These are phyloP conservation scores for Dujonia santamariae DNA, from an alignment of 1,139 yeast genomes.

Conservation along the genomic window DNA sequence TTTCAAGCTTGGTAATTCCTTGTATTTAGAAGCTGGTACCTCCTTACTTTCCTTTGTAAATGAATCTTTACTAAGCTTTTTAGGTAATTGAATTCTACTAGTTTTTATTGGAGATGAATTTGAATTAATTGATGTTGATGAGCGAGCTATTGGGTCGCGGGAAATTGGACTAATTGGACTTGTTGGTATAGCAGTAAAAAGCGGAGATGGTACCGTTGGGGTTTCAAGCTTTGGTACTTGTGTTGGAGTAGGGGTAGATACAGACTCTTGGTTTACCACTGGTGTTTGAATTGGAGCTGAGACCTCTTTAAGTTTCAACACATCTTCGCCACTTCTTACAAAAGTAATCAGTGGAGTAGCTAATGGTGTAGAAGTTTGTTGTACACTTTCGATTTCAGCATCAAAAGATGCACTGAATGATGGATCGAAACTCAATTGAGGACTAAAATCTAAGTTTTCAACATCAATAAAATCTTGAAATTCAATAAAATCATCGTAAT, in stretches of 20 bases:
- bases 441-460: constrained; percentile 38
- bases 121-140: too few species aligned
- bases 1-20: neutral
- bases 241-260: too few species aligned
- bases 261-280: too few species aligned
- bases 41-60: constrained; percentile 1
- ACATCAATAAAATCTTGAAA: constrained; percentile 66
- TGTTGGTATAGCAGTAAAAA: too few species aligned
- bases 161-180: too few species aligned
- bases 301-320: too few species aligned
- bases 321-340: too few species aligned
- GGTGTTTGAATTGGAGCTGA: too few species aligned
- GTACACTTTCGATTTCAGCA: neutral
- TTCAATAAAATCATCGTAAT: constrained; percentile 45
- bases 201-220: too few species aligned
- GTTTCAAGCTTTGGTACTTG: too few species aligned
- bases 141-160: too few species aligned
- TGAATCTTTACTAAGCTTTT: constrained; percentile 1
- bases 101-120: neutral
- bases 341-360: too few species aligned
- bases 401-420: constrained; percentile 2
- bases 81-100: constrained; percentile 2
- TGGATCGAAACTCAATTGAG: constrained; percentile 5
- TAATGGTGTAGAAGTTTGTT: constrained; percentile 1
- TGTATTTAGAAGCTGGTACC: neutral